Evolutionary conservation across 192 early-diverging fungal genomes (phyloP), one percentile per base, ranked within the genome.

Genomic region (Entrophospora sp.): DNA sequence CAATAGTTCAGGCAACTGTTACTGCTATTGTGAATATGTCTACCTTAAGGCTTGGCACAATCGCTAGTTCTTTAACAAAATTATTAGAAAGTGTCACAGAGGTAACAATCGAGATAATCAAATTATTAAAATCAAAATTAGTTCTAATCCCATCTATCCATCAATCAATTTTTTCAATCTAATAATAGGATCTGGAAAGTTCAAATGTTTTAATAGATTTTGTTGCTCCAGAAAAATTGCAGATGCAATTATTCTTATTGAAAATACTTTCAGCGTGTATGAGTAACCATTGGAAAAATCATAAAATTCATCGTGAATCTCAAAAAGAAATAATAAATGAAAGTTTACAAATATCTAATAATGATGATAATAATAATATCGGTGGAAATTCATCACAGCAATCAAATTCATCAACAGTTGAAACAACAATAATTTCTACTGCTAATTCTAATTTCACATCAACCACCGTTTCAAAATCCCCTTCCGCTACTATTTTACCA

Each of bases 221-320:
- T 64, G 68, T 81, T n/a, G 77, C 85, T 4, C 65, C 72, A 20
- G 79, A 91, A 36, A 78, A 84, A 22, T 80, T 91, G 65, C 89
- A 95, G 68, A 91, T 90, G 16, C 91, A 93, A 70, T 79, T 91
- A 6, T 89, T 93, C 68, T 70, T 93, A 14, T 81, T 93, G 55
- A 78, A 87, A 52, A 75, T 95, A 40, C 76, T 94, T 24, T 88
- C 86, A 6, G 85, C 85, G 65, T 91, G 91, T 68, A 91, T 91
- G 86, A 83, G 87, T 35, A 85, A 87, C 56, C 80, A 89, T 70
- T 93, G 91, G 91, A n/a, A n/a, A n/a, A n/a, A n/a, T n/a, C n/a
- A n/a, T n/a, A 84, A 91, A 60, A 80, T 77, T 73, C 81, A 82
- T 61, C 79, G 79, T 57, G 81, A 73, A 42, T 35, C 48, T 3